Evolutionary conservation across 1,284 basidiomycete genomes (phyloP).

Genomic region (Sporisorium graminicola): DNA sequence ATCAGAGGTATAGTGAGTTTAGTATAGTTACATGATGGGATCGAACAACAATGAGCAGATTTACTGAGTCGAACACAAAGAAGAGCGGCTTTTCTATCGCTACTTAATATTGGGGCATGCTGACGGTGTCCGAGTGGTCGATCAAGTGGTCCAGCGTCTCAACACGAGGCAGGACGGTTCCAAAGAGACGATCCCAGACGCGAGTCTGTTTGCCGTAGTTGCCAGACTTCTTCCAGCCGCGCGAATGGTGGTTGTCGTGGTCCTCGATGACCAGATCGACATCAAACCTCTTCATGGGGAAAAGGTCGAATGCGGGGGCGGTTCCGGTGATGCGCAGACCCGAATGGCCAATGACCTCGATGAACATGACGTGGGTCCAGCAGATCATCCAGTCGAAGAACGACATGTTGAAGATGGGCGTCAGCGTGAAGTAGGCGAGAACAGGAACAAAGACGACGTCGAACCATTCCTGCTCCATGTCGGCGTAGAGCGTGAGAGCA

Average conservation of each 20-base stretch:
- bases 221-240: conserved; percentile 54
- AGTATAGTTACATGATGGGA: conserved; percentile 14
- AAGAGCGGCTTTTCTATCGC: background rate
- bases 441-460: conserved; percentile 57
- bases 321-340: conserved; percentile 58
- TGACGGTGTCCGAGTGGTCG: conserved; percentile 35
- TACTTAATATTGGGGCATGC: conserved; percentile 27
- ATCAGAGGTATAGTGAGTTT: conserved; percentile 1
- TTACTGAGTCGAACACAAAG: background rate
- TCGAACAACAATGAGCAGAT: background rate
- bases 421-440: conserved; percentile 39
- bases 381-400: conserved; percentile 53
- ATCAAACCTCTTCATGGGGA: conserved; percentile 45
- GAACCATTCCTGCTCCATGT: conserved; percentile 59
- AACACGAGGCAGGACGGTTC: conserved; percentile 55
- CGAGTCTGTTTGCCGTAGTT: conserved; percentile 68
- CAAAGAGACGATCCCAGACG: conserved; percentile 64
- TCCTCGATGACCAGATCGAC: conserved; percentile 67
- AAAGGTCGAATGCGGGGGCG: conserved; percentile 35
- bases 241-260: conserved; percentile 66
- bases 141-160: conserved; percentile 45
- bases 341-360: conserved; percentile 61
- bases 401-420: conserved; percentile 29
- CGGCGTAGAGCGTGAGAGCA: conserved; percentile 54
- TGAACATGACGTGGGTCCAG: conserved; percentile 50